A percentile compares a stretch with the other conserved stretches of the same genome.
phyloP scores from a whole-genome alignment of 176 grass and related monocot species.

The Oryza coarctata region DNA sequence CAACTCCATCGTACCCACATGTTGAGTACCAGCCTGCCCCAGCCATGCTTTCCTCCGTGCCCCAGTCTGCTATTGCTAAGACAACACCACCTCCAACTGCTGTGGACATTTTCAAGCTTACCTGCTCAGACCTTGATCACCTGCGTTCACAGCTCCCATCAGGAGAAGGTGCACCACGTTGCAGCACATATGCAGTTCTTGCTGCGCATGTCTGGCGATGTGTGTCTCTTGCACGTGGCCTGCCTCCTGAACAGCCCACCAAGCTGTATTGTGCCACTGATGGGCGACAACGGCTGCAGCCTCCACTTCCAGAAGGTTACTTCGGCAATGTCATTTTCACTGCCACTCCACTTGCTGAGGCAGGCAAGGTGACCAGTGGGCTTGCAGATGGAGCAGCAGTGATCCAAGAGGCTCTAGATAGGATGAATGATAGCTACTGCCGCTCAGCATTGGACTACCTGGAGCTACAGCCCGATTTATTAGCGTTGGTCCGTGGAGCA shows the following conservation, averaged over 20 bases:
- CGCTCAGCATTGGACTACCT: conserved; percentile 81
- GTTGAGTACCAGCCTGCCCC: conserved; percentile 80
- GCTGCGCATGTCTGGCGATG: conserved; percentile 84
- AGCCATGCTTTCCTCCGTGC: conserved; percentile 43
- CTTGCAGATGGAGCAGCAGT: conserved; percentile 43
- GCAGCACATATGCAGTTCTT: conserved; percentile 64
- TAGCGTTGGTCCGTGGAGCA: conserved; percentile 64
- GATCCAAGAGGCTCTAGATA: conserved; percentile 66
- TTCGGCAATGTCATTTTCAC: conserved; percentile 97
- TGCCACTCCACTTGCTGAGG: conserved; percentile 63
- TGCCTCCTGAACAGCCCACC: conserved; percentile 65
- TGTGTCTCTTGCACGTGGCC: conserved; percentile 64
- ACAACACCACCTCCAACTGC: conserved; percentile 42
- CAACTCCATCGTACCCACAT: conserved; percentile 63
- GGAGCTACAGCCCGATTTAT: conserved; percentile 70
- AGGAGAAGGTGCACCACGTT: conserved; percentile 23
- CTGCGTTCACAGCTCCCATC: conserved; percentile 41
- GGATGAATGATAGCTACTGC: conserved; percentile 68
- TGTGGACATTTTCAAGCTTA: conserved; percentile 81
- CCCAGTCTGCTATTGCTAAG: conserved; percentile 21
- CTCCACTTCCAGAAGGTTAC: conserved; percentile 71
- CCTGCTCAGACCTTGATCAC: conserved; percentile 39
- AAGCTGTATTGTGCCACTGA: conserved; percentile 77
- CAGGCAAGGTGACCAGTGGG: conserved; percentile 46
- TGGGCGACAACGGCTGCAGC: conserved; percentile 66